Conservation (phyloP, 306 rosid genomes). For the Cucurbita ficifolia region DNA sequence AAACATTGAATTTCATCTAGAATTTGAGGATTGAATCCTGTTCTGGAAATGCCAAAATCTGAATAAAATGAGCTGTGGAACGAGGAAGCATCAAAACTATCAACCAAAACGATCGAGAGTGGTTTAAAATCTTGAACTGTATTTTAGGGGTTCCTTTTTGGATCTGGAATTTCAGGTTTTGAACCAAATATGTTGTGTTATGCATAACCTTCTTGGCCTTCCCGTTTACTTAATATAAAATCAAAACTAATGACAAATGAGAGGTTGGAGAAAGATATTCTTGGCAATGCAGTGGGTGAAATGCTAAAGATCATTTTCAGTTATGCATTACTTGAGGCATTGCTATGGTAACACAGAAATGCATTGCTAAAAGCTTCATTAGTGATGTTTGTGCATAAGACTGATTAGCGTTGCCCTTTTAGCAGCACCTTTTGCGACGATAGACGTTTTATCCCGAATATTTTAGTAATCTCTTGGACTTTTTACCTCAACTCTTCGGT, state of each 20-base stretch:
- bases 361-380: background rate
- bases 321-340: background rate
- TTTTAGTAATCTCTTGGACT: background rate
- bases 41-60: conserved; percentile 18
- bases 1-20: background rate
- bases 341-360: background rate
- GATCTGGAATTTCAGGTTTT: conserved; percentile 61
- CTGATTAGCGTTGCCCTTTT: background rate
- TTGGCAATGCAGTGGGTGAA: background rate
- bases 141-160: conserved; percentile 92
- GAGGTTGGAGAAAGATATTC: background rate
- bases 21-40: conserved; percentile 68
- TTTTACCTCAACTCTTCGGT: background rate
- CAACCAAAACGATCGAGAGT: background rate
- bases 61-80: background rate
- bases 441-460: too few species aligned
- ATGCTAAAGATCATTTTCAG: background rate
- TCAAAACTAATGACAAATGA: background rate
- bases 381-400: background rate
- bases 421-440: too few species aligned
- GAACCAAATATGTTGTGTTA: conserved; percentile 62
- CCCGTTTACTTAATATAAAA: conserved; percentile 23
- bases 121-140: conserved; percentile 54
- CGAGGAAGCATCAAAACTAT: background rate
- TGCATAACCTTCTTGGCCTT: conserved; percentile 69